Evolutionary conservation across 106 monocot species (phyloP), one percentile per base, ranked within the genome.

Genomic region (Allium sativum): DNA sequence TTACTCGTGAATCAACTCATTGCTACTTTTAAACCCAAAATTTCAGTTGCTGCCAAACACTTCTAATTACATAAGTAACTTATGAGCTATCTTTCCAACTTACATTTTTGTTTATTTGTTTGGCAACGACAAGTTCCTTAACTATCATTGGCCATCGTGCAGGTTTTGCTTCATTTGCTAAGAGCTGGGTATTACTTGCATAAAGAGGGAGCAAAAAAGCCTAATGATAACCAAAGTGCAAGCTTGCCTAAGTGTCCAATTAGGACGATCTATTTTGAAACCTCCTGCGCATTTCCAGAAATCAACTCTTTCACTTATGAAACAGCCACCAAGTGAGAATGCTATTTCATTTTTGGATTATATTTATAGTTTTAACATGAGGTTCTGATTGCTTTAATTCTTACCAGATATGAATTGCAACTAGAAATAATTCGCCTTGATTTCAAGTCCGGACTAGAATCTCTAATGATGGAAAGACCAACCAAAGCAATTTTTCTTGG

Each of bases 401-500:
- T 74, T 40, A 43, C 18, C 80, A 98, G 96, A 22, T 98, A 98
- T 77, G 79, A 76, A 56, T 85, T 98, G 77, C 88, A 75, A 68
- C 50, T 98, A 55, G 98, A 98, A 72, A 85, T 74, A 48, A 92
- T 98, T 66, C 69, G 69, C 45, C 80, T 67, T 40, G 98, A 98
- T 82, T 98, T 98, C 58, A 92, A 88, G 75, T 76, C 85, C 65
- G 98, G 98, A n/a, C 68, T 98, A 71, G 88, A 88, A 73, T 72
- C 71, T 57, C 51, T 98, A 12, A 56, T 85, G 6, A 80, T 73
- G 62, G 81, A 85, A 66, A 92, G 80, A 77, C 80, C 92, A 13
- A 92, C 74, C 40, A 88, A 88, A 76, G 98, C 98, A 77, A 92
- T 98, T 71, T 85, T 98, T 50, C 79, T 98, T 73, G 98, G 98